Conservation (phyloP, 495 filamentous ascomycete species). For the Aspergillus heteromorphus region DNA sequence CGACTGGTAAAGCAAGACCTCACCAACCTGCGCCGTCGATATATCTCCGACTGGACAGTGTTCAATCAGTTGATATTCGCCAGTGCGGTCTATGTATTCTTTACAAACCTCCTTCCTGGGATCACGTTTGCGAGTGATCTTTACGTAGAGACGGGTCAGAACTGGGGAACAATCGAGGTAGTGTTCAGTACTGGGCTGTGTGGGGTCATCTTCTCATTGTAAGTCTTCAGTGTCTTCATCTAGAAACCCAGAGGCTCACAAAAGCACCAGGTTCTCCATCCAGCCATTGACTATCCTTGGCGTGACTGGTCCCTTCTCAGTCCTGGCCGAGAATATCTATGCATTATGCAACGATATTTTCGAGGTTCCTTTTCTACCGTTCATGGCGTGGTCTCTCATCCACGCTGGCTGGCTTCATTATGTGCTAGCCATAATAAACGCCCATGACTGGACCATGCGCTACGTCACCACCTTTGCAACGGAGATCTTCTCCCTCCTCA, state of each 20-base stretch:
- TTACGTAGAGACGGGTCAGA: constrained; percentile 60
- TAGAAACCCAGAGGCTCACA: background rate
- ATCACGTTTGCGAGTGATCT: constrained; percentile 71
- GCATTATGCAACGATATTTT: constrained; percentile 53
- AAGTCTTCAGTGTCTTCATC: constrained; percentile 17
- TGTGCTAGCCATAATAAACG: constrained; percentile 64
- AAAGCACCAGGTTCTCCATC: constrained; percentile 48
- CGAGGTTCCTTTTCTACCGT: constrained; percentile 59
- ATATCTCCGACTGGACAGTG: constrained; percentile 59
- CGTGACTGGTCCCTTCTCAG: constrained; percentile 69
- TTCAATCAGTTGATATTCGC: constrained; percentile 71
- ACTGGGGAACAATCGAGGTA: constrained; percentile 67
- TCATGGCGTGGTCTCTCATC: constrained; percentile 72
- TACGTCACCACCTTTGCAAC: constrained; percentile 70
- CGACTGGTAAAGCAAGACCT: constrained; percentile 59
- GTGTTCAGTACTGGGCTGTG: constrained; percentile 68
- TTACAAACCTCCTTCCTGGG: constrained; percentile 67
- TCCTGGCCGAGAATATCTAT: constrained; percentile 67
- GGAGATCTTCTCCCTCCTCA: constrained; percentile 66
- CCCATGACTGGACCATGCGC: constrained; percentile 72
- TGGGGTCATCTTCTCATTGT: constrained; percentile 62
- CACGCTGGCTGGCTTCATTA: constrained; percentile 68
- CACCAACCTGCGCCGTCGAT: constrained; percentile 48
- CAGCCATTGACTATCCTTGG: constrained; percentile 70
- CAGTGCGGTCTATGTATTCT: constrained; percentile 69